Evolutionary conservation across 306 rosid species (phyloP).

Genomic region (Amphicarpaea edgeworthii): DNA sequence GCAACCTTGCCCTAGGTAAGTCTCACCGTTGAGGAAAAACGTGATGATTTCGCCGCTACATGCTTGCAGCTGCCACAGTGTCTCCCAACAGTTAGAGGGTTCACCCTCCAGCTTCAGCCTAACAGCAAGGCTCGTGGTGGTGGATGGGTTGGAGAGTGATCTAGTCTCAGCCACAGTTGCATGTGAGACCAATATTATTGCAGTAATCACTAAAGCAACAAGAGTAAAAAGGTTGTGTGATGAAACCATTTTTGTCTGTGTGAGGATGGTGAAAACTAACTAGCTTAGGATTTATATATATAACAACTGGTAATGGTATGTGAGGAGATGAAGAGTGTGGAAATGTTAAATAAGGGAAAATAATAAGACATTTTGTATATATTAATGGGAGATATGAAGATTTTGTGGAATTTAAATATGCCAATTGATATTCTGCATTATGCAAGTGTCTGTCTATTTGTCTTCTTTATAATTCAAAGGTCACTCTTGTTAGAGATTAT

Average conservation of each 20-base stretch:
- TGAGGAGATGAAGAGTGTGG: neutral
- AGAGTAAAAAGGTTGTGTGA: too few species aligned
- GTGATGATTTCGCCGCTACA: conserved; percentile 14
- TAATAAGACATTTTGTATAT: neutral
- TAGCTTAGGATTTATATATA: neutral
- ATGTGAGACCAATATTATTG: conserved; percentile 4
- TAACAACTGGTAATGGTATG: neutral
- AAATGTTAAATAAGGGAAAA: neutral
- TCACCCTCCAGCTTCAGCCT: conserved; percentile 28
- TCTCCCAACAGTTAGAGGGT: conserved; percentile 10
- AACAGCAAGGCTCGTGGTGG: neutral
- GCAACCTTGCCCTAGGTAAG: conserved; percentile 15
- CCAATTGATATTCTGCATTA: neutral
- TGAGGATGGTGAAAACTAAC: neutral
- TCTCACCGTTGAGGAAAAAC: conserved; percentile 8
- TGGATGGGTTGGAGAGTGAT: neutral
- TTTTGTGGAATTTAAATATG: neutral
- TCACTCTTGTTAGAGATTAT: neutral
- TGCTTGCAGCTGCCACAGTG: conserved; percentile 12
- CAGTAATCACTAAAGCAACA: neutral
- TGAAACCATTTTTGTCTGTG: neutral
- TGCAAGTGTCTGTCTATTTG: neutral
- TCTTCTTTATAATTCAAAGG: neutral
- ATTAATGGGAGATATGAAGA: neutral
- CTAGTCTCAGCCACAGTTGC: neutral